Evolutionary conservation across 2,329 filamentous ascomycete species (phyloP).

Genomic region (Talaromyces atroroseus): DNA sequence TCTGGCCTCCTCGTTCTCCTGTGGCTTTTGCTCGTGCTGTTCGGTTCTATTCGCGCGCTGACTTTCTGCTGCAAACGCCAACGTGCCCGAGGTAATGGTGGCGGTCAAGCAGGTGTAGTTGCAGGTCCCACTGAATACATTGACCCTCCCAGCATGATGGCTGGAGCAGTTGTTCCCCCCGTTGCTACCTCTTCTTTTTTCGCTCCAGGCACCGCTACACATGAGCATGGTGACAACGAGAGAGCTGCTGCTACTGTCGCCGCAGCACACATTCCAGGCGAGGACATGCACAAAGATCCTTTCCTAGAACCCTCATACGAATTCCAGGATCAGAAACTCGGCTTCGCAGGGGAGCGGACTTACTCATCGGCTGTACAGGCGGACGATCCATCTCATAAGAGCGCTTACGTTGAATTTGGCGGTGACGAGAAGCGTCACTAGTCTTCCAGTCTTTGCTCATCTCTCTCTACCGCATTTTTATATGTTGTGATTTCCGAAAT

Average conservation of each 20-base stretch:
- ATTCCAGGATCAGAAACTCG: conserved; percentile 39
- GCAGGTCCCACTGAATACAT: neutral
- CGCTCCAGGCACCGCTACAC: neutral
- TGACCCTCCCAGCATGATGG: conserved; percentile 2
- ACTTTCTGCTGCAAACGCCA: conserved; percentile 56
- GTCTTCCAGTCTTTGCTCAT: neutral
- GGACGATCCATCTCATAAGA: conserved; percentile 23
- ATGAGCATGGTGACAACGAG: neutral
- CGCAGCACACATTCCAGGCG: neutral
- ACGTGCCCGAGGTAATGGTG: conserved; percentile 57
- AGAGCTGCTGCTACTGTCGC: neutral
- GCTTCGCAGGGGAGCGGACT: conserved; percentile 37
- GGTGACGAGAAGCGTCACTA: conserved; percentile 23
- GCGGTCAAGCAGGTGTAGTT: conserved; percentile 27
- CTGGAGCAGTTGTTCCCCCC: neutral
- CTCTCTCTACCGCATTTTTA: neutral
- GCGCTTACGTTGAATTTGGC: conserved; percentile 36
- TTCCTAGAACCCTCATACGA: conserved; percentile 17
- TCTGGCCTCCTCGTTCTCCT: conserved; percentile 67
- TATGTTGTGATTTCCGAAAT: neutral
- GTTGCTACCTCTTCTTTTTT: neutral
- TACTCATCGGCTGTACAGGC: conserved; percentile 23
- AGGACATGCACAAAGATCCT: neutral
- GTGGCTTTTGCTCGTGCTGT: conserved; percentile 71
- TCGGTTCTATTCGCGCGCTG: conserved; percentile 64